These are phyloP conservation scores for Mycena galericulata DNA, from an alignment of 768 basidiomycete genomes.

Conservation along the genomic window DNA sequence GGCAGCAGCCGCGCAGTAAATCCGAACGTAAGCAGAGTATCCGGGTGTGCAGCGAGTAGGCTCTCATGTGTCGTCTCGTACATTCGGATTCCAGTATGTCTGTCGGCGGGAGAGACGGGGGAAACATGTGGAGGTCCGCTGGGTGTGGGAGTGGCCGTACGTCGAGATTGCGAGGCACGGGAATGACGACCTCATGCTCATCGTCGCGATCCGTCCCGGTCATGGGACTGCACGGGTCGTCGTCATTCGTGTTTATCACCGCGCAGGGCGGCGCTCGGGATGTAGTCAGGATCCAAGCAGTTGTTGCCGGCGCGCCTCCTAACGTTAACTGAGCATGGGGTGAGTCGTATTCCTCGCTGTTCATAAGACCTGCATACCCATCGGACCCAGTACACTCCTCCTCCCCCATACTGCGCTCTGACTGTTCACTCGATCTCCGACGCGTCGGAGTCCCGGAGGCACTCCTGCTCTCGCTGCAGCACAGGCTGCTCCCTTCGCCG, in stretches of 20 bases:
- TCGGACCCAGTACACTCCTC: conserved; percentile 34
- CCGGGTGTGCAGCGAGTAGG: no score
- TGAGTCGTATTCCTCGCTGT: conserved; percentile 31
- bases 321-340: conserved; percentile 41
- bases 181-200: conserved; percentile 23
- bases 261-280: conserved; percentile 69
- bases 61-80: no score
- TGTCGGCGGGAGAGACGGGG: conserved; percentile 20
- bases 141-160: conserved; percentile 28
- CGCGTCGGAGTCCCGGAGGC: conserved; percentile 60
- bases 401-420: conserved; percentile 25
- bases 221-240: conserved; percentile 51
- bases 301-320: conserved; percentile 50
- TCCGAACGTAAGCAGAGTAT: no score
- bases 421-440: conserved; percentile 56
- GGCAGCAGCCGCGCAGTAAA: no score
- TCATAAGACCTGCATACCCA: conserved; percentile 5
- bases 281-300: conserved; percentile 83
- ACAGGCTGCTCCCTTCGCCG: conserved; percentile 51
- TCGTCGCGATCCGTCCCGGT: conserved; percentile 50
- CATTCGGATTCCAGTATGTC: conserved; percentile 9
- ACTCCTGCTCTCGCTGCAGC: conserved; percentile 44
- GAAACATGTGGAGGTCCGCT: conserved; percentile 1
- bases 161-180: conserved; percentile 30
- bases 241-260: conserved; percentile 45